phyloP scores from a whole-genome alignment of 129 eudicot species.

The Helianthus annuus region DNA sequence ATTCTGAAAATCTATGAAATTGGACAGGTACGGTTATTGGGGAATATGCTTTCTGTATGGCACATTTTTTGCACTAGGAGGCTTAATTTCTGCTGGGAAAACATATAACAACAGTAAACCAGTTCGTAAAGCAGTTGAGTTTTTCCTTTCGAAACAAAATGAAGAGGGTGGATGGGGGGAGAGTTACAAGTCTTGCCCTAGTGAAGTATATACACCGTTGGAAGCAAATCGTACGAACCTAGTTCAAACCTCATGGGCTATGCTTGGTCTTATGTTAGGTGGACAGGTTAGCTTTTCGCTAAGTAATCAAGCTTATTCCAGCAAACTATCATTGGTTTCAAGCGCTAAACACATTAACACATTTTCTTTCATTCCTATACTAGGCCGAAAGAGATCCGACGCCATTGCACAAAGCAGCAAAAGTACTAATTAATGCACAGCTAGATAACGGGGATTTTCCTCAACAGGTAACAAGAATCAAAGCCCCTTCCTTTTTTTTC shows the following conservation, averaged over 20 bases:
- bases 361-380: neutral
- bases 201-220: slow-evolving; percentile 44
- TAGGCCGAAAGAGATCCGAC: slow-evolving; percentile 46
- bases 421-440: slow-evolving; percentile 38
- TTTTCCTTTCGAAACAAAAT: slow-evolving; percentile 44
- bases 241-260: slow-evolving; percentile 49
- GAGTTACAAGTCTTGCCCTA: slow-evolving; percentile 56
- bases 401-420: slow-evolving; percentile 50
- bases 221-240: slow-evolving; percentile 38
- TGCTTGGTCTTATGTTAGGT: slow-evolving; percentile 44
- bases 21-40: slow-evolving; percentile 62
- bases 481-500: slow-evolving; percentile 7
- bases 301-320: slow-evolving; percentile 6
- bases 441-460: slow-evolving; percentile 50
- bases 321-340: neutral
- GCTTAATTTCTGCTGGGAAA: slow-evolving; percentile 47
- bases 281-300: slow-evolving; percentile 36
- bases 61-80: slow-evolving; percentile 47
- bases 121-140: slow-evolving; percentile 43
- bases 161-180: slow-evolving; percentile 78
- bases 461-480: slow-evolving; percentile 36
- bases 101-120: slow-evolving; percentile 42
- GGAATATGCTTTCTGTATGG: slow-evolving; percentile 64
- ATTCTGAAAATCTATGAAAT: slow-evolving; percentile 15
- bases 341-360: neutral